Conservation (phyloP, 1,139 yeast species). For the Saccharomyces hybrid region DNA sequence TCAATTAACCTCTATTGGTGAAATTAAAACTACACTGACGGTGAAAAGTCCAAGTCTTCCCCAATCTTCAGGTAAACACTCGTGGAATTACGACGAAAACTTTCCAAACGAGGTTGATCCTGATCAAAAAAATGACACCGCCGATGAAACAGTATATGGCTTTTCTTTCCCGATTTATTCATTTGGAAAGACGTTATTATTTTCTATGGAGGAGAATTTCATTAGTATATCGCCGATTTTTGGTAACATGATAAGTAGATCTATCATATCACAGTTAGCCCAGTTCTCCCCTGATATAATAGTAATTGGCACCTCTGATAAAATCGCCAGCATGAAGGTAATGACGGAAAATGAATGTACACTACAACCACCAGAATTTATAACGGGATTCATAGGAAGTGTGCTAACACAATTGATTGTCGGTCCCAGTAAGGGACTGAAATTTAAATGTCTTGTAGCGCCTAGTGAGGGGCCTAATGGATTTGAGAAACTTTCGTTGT, state of each 20-base stretch:
- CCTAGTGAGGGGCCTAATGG: constrained; percentile 34
- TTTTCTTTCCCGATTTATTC: constrained; percentile 19
- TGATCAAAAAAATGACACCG: constrained; percentile 1
- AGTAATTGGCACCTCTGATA: constrained; percentile 28
- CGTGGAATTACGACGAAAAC: constrained; percentile 26
- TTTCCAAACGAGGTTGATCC: constrained; percentile 26
- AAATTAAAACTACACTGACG: constrained; percentile 8
- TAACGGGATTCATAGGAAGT: constrained; percentile 29
- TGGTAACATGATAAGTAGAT: constrained; percentile 13
- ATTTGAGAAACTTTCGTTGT: constrained; percentile 27
- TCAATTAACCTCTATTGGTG: constrained; percentile 12
- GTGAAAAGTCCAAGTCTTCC: background rate
- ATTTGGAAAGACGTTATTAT: constrained; percentile 16
- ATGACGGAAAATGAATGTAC: constrained; percentile 11
- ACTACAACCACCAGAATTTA: constrained; percentile 30
- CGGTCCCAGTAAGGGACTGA: background rate
- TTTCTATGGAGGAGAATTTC: constrained; percentile 25
- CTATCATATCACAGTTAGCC: constrained; percentile 7
- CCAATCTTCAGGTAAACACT: constrained; percentile 6
- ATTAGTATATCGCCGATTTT: constrained; percentile 26
- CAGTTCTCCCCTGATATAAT: constrained; percentile 1
- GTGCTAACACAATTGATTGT: constrained; percentile 16
- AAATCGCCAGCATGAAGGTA: constrained; percentile 17
- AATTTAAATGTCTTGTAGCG: constrained; percentile 10
- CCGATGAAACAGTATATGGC: constrained; percentile 4